Percentiles rank a stretch among this genome's conserved stretches.
Conservation (phyloP, 768 basidiomycete genomes). For the Psilocybe tampanensis region DNA sequence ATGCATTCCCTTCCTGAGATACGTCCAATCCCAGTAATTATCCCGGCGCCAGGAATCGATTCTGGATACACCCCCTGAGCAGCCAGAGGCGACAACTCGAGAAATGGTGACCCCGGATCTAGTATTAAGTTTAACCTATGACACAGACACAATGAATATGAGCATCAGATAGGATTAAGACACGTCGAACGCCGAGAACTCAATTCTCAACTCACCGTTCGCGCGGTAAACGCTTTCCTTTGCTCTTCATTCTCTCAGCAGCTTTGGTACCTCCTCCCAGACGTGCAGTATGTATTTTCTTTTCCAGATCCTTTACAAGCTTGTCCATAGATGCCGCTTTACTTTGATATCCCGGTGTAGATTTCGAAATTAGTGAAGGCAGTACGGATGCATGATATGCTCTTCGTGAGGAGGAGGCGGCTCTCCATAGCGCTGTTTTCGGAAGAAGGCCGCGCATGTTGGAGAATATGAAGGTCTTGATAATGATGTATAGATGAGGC, state of each 20-base stretch:
- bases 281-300: slow-evolving; percentile 58
- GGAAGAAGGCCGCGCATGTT: slow-evolving; percentile 21
- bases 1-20: slow-evolving; percentile 85
- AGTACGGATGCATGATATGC: slow-evolving; percentile 73
- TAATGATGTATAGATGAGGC: not conserved
- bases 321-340: slow-evolving; percentile 72
- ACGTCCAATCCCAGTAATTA: slow-evolving; percentile 85
- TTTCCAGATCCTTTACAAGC: slow-evolving; percentile 65
- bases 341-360: slow-evolving; percentile 70
- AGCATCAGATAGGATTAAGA: not conserved
- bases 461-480: not conserved
- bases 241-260: slow-evolving; percentile 69
- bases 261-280: slow-evolving; percentile 78
- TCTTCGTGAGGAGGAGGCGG: slow-evolving; percentile 19
- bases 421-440: slow-evolving; percentile 19
- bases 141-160: not conserved
- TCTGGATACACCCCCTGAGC: slow-evolving; percentile 87
- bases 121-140: slow-evolving; percentile 70
- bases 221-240: slow-evolving; percentile 82
- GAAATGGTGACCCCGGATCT: slow-evolving; percentile 86
- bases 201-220: slow-evolving; percentile 59
- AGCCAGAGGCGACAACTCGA: slow-evolving; percentile 86
- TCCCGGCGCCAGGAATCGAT: slow-evolving; percentile 83
- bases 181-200: not conserved
- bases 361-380: slow-evolving; percentile 68